Evolutionary conservation across 495 filamentous ascomycete genomes (phyloP).

Genomic region (Penicillium longicatenatum): DNA sequence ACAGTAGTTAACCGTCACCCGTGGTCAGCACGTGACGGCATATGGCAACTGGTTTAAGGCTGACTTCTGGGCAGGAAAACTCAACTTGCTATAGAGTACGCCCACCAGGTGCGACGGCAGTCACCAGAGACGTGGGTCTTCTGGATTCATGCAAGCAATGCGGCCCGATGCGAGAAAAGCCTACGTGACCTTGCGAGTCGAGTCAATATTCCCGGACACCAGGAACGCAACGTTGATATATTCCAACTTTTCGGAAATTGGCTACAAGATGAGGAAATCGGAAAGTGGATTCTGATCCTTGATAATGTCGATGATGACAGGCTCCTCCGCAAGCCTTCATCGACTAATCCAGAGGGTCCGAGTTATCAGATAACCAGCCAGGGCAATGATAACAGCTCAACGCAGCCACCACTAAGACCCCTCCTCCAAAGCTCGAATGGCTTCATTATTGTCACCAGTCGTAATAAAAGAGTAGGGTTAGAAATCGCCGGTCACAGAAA

Average conservation of each 20-base stretch:
- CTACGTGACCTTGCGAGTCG: constrained; percentile 41
- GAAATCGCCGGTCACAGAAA: neutral
- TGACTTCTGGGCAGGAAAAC: constrained; percentile 30
- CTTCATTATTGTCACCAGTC: constrained; percentile 27
- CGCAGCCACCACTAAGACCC: neutral
- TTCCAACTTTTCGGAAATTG: constrained; percentile 40
- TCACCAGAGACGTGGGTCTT: constrained; percentile 49
- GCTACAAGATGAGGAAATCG: constrained; percentile 19
- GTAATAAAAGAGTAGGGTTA: constrained; percentile 2
- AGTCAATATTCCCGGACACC: constrained; percentile 34
- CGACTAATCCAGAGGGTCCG: neutral
- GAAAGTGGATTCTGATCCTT: constrained; percentile 11
- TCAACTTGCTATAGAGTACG: constrained; percentile 42
- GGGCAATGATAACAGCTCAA: neutral
- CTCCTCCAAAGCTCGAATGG: constrained; percentile 1
- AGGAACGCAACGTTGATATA: constrained; percentile 41
- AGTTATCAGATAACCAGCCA: neutral
- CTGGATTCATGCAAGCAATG: constrained; percentile 49
- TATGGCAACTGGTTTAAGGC: neutral
- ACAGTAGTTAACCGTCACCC: neutral
- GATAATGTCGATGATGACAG: constrained; percentile 12
- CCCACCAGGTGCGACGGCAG: constrained; percentile 31
- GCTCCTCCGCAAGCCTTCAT: constrained; percentile 16
- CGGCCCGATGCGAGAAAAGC: constrained; percentile 39
- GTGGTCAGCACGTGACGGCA: no score